Conservation (phyloP, 306 rosid species). For the Carpinus fangiana region DNA sequence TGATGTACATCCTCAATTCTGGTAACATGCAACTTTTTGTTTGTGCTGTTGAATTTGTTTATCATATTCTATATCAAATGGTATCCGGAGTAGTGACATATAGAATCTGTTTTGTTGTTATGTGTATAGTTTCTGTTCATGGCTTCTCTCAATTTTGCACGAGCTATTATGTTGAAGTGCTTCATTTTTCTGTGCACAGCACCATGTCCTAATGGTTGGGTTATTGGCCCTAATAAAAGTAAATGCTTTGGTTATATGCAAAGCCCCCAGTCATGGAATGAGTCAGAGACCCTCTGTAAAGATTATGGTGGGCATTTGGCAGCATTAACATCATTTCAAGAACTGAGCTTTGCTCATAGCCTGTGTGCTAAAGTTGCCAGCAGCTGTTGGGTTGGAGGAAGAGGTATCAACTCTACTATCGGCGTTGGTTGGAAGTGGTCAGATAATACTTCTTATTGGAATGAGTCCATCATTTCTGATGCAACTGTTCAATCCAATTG, state of each 20-base stretch:
- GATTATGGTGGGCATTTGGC: slow-evolving; percentile 72
- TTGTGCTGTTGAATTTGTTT: background rate
- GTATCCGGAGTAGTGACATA: background rate
- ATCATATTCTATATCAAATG: background rate
- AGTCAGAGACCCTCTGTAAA: slow-evolving; percentile 69
- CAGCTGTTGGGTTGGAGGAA: slow-evolving; percentile 93
- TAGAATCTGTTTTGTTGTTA: background rate
- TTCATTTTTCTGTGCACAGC: slow-evolving; percentile 42
- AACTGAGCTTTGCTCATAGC: slow-evolving; percentile 53
- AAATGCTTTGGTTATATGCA: slow-evolving; percentile 61
- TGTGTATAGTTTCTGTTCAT: background rate
- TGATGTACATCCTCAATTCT: background rate
- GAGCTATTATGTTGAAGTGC: slow-evolving; percentile 18
- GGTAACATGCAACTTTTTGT: background rate
- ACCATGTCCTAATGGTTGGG: slow-evolving; percentile 75
- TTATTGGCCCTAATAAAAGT: slow-evolving; percentile 47
- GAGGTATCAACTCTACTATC: slow-evolving; percentile 47
- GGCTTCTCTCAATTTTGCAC: background rate
- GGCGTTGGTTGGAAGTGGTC: slow-evolving; percentile 79
- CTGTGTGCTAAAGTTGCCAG: slow-evolving; percentile 44
- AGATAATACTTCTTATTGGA: slow-evolving; percentile 68
- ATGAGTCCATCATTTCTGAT: slow-evolving; percentile 47
- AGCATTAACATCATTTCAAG: slow-evolving; percentile 55
- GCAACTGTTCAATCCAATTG: slow-evolving; percentile 42
- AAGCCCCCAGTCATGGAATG: slow-evolving; percentile 67